Conservation (phyloP, 140 eudicot species). For the Anethum foeniculum region DNA sequence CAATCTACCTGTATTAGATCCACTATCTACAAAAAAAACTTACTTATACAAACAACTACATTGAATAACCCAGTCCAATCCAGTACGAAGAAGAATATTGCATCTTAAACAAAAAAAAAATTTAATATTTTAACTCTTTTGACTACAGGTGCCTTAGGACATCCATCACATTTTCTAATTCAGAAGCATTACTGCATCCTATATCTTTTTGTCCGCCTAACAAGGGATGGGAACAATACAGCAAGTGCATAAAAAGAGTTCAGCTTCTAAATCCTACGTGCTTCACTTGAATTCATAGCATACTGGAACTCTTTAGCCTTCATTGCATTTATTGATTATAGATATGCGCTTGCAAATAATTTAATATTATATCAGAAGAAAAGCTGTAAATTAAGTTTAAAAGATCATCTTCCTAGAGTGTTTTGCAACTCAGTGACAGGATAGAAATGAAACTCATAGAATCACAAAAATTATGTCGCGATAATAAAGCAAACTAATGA, state of each 20-base stretch:
- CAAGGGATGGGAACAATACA: neutral
- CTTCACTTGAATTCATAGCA: neutral
- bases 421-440: neutral
- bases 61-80: neutral
- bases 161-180: too few species aligned
- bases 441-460: neutral
- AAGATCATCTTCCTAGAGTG: neutral
- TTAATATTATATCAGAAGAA: too few species aligned
- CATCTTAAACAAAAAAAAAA: neutral
- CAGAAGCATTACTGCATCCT: too few species aligned
- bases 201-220: neutral
- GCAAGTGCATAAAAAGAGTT: neutral
- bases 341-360: neutral
- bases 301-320: neutral
- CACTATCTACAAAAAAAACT: neutral
- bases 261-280: neutral
- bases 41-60: neutral
- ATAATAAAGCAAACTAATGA: neutral
- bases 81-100: neutral
- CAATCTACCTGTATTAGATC: neutral
- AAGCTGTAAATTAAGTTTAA: neutral
- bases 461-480: neutral
- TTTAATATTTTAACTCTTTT: neutral
- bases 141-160: too few species aligned
- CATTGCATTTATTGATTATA: neutral